Evolutionary conservation across 495 filamentous ascomycete species (phyloP), one percentile per base, ranked within the genome.

Genomic region (Staphylotrichum longicolle): DNA sequence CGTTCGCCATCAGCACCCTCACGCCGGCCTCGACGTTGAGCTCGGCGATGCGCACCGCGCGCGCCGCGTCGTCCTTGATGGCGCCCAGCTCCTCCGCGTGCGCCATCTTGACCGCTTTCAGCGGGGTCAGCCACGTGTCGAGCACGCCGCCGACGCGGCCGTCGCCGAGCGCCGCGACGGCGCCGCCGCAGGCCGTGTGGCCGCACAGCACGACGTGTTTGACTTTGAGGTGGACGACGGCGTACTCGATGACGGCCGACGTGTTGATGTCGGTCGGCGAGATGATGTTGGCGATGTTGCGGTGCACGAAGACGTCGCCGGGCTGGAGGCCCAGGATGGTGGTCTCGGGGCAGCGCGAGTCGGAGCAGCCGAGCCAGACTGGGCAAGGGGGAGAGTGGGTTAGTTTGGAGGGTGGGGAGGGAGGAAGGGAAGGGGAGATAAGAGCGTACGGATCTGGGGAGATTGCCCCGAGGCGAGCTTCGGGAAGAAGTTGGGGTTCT

Each of bases 341-440:
- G 10, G 91, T 96, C 72, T 96, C 92, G 1, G 91, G 91, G 69
- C 89, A 87, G 61, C 92, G 89, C 20, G 87, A 90, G 80, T 96
- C 91, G 63, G 91, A 89, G 82, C 92, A 96, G 67, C 91, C 92
- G 65, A 96, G 81, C 92, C 92, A 96, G 65, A 96, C 81, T 83
- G 42, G 54, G 34, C 10, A 9, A 4, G 2, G 27, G 0, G 47
- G 40, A 30, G 33, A 52, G 10, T 60, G 32, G 51, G 41, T 8
- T 45, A 32, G n/a, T 46, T 51, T 35, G 7, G 15, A 9, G 42
- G 42, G 9, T 8, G 6, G 42, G 42, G 32, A 35, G 15, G 37
- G 42, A 6, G 32, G 42, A 3, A 4, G 34, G 44, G 12, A 35
- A 12, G 40, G 51, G 15, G 35, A 14, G 33, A 11, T 6, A 27